These are phyloP conservation scores for Botrytis sinoallii DNA, from an alignment of 2,329 filamentous ascomycete genomes.

Conservation along the genomic window DNA sequence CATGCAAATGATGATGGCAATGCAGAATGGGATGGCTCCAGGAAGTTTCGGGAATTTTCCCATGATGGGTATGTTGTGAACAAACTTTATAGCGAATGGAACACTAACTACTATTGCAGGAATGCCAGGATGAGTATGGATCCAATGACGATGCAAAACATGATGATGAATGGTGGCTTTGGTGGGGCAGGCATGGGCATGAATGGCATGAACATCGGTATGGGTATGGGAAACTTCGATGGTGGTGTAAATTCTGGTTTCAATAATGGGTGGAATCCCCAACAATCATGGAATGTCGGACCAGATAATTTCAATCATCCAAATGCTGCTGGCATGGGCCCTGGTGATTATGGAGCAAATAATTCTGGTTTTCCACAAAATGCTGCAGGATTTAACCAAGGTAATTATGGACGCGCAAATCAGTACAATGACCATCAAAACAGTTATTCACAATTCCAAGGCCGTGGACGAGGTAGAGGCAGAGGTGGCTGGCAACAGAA, in stretches of 20 bases:
- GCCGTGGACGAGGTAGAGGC: constrained; percentile 41
- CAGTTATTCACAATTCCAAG: constrained; percentile 56
- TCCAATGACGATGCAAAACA: constrained; percentile 69
- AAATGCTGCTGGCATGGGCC: constrained; percentile 76
- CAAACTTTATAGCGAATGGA: background rate
- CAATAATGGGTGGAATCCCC: constrained; percentile 78
- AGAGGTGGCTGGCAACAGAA: constrained; percentile 34
- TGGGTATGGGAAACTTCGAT: constrained; percentile 63
- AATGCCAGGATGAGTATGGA: constrained; percentile 85
- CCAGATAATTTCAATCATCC: constrained; percentile 87
- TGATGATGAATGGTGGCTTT: constrained; percentile 77
- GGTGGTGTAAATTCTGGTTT: constrained; percentile 59
- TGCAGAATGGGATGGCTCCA: constrained; percentile 65
- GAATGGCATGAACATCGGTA: constrained; percentile 76
- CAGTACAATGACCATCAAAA: constrained; percentile 73
- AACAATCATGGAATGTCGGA: constrained; percentile 77
- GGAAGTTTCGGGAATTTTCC: constrained; percentile 58
- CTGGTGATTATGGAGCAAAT: constrained; percentile 77
- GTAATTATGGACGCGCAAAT: constrained; percentile 70
- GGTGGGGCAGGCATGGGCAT: constrained; percentile 74
- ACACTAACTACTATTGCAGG: constrained; percentile 22
- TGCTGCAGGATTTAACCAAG: constrained; percentile 72
- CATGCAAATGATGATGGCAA: constrained; percentile 75
- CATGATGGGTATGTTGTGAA: constrained; percentile 81
- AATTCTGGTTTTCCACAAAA: constrained; percentile 63